Base-by-base conservation (phyloP, 176 grass and related monocot species). In the Musa beccarii region DNA sequence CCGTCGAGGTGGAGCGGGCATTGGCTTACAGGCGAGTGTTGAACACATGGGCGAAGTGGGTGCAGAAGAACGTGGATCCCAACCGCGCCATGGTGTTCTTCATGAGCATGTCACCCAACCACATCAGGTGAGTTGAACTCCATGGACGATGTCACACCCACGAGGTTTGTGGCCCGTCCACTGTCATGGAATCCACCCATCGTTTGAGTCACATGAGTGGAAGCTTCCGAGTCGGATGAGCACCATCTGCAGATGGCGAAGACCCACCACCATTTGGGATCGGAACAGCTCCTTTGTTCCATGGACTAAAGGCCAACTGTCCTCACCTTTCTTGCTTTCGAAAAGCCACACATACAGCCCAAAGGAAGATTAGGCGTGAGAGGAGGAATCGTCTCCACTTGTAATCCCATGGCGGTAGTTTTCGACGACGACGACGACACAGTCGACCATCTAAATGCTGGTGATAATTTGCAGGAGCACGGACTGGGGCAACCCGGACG, bases 41-140 rank as follows among this genome's bases (percentile, higher is more conserved):
- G 70, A 83, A 79, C 79, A 95, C 91, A 6, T 99, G 96, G 96
- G 89, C 96, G 0, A 89, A 93, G 12, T 99, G 91, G 91, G 91
- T 99, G 43, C 82, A 99, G 80, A 79, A 83, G 43, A 89, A 99
- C 83, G 89, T 99, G 28, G 86, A 99, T 82, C 86, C 95, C 16
- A 89, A 83, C 56, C 65, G 80, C 67, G 89, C 95, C 0, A 94
- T 79, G 77, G 88, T 92, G 71, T 99, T 99, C 84, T 94, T 94
- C 95, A 99, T 99, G 90, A 79, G 90, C 79, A 84, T 94, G 88
- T 99, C 95, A 1, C 95, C 95, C 7, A 99, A 99, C 82, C 95
- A 99, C 78, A 94, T 99, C 84, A 77, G 78, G 92, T 96, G 75
- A 84, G 81, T 53, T 5, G 34, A 43, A 43, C 34, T 43, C 34